These are phyloP conservation scores for Waltiozyma solani DNA, from an alignment of 1,139 yeast species.

Conservation along the genomic window DNA sequence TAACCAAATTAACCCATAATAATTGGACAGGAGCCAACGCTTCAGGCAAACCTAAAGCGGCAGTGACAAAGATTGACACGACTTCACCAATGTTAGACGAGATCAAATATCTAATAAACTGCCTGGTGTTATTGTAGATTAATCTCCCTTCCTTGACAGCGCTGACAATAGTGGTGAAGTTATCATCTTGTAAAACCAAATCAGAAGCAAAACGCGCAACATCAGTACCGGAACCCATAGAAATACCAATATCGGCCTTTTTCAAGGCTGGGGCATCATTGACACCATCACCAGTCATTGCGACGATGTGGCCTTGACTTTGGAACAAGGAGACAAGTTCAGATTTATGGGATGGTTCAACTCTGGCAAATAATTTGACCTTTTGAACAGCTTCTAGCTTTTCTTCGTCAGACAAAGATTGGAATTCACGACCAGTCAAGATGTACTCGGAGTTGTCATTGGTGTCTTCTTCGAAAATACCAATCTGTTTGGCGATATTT, in stretches of 20 bases:
- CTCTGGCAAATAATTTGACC: conserved; percentile 39
- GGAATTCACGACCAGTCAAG: conserved; percentile 40
- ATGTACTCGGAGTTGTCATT: conserved; percentile 21
- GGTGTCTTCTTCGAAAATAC: conserved; percentile 32
- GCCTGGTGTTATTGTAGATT: conserved; percentile 72
- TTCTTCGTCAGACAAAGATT: conserved; percentile 43
- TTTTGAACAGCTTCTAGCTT: conserved; percentile 55
- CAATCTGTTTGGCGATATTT: conserved; percentile 42
- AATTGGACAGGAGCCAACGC: conserved; percentile 71
- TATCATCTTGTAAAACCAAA: conserved; percentile 58
- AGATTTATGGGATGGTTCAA: conserved; percentile 45
- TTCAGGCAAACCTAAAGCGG: conserved; percentile 66
- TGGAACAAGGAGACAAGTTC: conserved; percentile 42
- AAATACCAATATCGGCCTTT: conserved; percentile 29
- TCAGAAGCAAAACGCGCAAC: conserved; percentile 53
- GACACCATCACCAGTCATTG: conserved; percentile 34
- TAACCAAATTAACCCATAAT: conserved; percentile 69
- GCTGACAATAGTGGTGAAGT: conserved; percentile 64
- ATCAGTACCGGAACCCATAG: conserved; percentile 39
- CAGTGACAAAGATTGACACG: conserved; percentile 49
- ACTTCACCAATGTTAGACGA: conserved; percentile 76
- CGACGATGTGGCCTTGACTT: conserved; percentile 31
- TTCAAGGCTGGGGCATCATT: conserved; percentile 32
- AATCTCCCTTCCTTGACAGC: conserved; percentile 79
- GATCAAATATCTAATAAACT: conserved; percentile 66